These are phyloP conservation scores for Rhizopogon roseolus DNA, from an alignment of 768 basidiomycete genomes.

Conservation along the genomic window DNA sequence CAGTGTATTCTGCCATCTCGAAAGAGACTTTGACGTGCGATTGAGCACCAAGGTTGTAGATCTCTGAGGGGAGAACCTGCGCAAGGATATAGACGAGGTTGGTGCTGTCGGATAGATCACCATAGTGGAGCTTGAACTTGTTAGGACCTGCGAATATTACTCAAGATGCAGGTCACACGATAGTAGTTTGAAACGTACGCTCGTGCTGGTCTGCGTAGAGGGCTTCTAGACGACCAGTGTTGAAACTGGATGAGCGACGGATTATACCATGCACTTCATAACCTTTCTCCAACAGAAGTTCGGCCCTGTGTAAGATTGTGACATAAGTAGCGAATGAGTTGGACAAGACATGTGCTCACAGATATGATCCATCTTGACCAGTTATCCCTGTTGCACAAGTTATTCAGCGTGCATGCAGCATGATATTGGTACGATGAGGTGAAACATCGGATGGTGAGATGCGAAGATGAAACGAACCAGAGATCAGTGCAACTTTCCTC, in stretches of 20 bases:
- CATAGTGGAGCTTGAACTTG: constrained; percentile 84
- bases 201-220: constrained; percentile 92
- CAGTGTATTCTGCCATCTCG: constrained; percentile 99
- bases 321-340: not conserved
- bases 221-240: constrained; percentile 92
- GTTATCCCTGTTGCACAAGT: constrained; percentile 66
- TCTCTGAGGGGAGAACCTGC: constrained; percentile 90
- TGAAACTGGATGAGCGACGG: constrained; percentile 96
- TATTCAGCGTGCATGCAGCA: not conserved
- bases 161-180: constrained; percentile 4
- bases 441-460: not conserved
- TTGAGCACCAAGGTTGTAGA: constrained; percentile 97
- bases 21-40: constrained; percentile 99
- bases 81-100: constrained; percentile 97
- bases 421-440: not conserved
- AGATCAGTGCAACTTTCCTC: constrained; percentile 91
- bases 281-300: constrained; percentile 80
- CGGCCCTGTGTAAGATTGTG: constrained; percentile 47
- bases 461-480: constrained; percentile 47
- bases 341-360: constrained; percentile 43
- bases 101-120: constrained; percentile 93
- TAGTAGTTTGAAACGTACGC: constrained; percentile 43
- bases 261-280: constrained; percentile 96
- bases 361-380: constrained; percentile 94
- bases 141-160: constrained; percentile 45